phyloP scores from a whole-genome alignment of 1,139 yeast genomes.

The Yamadazyma taylorii region DNA sequence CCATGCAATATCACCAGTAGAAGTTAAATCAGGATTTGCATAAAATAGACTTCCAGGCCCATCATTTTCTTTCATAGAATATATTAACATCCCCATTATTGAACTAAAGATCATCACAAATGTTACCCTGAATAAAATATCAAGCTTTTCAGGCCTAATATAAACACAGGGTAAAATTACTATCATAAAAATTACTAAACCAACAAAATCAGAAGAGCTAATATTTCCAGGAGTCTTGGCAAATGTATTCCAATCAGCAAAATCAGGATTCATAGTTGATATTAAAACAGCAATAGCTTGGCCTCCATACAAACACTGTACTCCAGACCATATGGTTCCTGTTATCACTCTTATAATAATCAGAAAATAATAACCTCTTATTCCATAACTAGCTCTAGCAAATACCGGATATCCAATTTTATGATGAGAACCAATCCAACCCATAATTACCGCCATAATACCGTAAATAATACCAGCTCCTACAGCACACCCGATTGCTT shows the following conservation, averaged over 20 bases:
- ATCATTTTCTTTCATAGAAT: conserved; percentile 20
- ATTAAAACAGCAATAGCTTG: conserved; percentile 13
- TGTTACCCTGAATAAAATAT: conserved; percentile 15
- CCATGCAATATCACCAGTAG: conserved; percentile 20
- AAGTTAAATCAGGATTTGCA: conserved; percentile 10
- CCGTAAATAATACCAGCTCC: conserved; percentile 18
- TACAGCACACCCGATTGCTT: conserved; percentile 16
- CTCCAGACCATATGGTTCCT: conserved; percentile 21
- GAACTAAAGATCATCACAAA: conserved; percentile 16
- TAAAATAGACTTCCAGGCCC: conserved; percentile 20
- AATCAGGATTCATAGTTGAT: conserved; percentile 10
- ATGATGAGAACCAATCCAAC: conserved; percentile 18
- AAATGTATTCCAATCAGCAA: conserved; percentile 17
- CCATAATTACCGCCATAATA: conserved; percentile 15
- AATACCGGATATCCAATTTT: conserved; percentile 21
- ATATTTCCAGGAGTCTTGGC: conserved; percentile 17
- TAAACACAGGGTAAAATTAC: conserved; percentile 16
- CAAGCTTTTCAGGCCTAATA: conserved; percentile 20
- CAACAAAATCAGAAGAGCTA: conserved; percentile 22
- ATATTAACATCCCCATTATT: conserved; percentile 20
- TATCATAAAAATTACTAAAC: conserved; percentile 20
- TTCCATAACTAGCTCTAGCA: conserved; percentile 15
- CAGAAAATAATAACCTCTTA: conserved; percentile 15
- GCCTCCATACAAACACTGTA: conserved; percentile 23
- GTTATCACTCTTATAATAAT: conserved; percentile 18